Percentiles rank a stretch among this genome's conserved stretches.
Evolutionary conservation across 176 grass and related monocot species (phyloP).

Genomic region (Urochloa ruziziensis): DNA sequence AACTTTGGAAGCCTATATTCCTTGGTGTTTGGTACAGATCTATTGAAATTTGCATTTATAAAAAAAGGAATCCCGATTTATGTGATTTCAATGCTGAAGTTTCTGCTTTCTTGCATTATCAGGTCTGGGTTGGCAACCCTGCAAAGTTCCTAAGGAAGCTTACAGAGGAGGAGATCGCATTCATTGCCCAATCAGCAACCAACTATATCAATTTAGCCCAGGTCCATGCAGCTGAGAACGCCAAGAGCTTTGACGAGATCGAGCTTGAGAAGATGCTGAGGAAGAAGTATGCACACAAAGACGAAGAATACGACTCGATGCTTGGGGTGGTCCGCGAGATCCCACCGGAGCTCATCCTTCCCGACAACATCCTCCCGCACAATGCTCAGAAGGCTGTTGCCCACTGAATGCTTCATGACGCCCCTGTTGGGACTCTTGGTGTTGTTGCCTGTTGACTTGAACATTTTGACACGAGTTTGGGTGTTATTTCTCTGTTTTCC

Average conservation of each 20-base stretch:
- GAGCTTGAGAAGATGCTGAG: conserved; percentile 86
- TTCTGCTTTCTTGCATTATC: background rate
- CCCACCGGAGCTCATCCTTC: conserved; percentile 72
- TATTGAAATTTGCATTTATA: conserved; percentile 4
- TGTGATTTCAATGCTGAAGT: conserved; percentile 5
- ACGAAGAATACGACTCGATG: conserved; percentile 93
- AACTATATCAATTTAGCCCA: conserved; percentile 89
- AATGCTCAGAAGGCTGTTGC: conserved; percentile 57
- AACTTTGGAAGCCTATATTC: background rate
- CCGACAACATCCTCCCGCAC: conserved; percentile 71
- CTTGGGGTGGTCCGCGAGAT: conserved; percentile 79
- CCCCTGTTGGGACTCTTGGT: conserved; percentile 11
- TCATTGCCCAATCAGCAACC: conserved; percentile 73
- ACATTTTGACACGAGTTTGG: conserved; percentile 44
- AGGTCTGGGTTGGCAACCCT: conserved; percentile 98
- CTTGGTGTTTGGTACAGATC: background rate
- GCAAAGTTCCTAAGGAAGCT: conserved; percentile 96
- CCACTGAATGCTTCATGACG: conserved; percentile 21
- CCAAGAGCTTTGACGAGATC: conserved; percentile 86
- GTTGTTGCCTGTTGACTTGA: conserved; percentile 39
- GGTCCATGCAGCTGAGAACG: conserved; percentile 88
- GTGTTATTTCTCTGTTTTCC: conserved; percentile 38
- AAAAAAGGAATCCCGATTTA: background rate
- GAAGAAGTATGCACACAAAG: conserved; percentile 74
- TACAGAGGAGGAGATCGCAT: conserved; percentile 82